Base-by-base conservation (phyloP, 352 stramenopile genomes). In the Phytophthora lateralis region DNA sequence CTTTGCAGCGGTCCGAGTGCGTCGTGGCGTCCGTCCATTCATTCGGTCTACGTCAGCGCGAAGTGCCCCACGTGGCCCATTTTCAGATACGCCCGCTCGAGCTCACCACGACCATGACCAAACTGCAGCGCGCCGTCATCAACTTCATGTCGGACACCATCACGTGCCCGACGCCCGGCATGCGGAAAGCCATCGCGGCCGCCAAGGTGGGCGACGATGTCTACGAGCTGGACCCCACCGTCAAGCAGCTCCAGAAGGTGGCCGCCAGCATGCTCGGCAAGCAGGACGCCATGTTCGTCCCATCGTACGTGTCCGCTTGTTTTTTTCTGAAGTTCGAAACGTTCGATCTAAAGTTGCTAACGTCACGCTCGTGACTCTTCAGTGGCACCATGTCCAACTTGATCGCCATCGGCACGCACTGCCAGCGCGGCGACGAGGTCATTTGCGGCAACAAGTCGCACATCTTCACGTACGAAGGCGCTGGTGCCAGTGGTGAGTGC, bases 351-450 rank as follows among this genome's bases (percentile, higher is more conserved):
- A 70, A 66, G 52, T 60, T 30, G 50, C 24, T 17, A 11, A 8
- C 15, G 11, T 18, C 14, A 38, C 60, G 17, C 30, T 43, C 5
- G 11, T 44, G 21, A 42, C 26, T 32, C n/a, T 53, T 43, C 43
- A 93, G 85, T 18, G 97, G 97, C n/a, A 99, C 97, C 14, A 99
- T 99, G 97, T 90, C 78, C 39, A 99, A 99, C 80, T 75, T 99
- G 27, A 96, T 98, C 54, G 93, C 95, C 9, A 76, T 99, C 4
- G 83, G 97, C 17, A 75, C 80, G 37, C 97, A 99, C 76, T 99
- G 96, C 76, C 68, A 93, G 52, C 89, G 90, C 27, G 89, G 86
- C 5, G 82, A 95, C 57, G 91, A 98, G 78, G 90, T 99, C 63
- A 98, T 99, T 53, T 76, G 98, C 39, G 97, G 97, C 32, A 76